phyloP scores from a whole-genome alignment of 2,329 filamentous ascomycete genomes.

The Septoria petroselini region DNA sequence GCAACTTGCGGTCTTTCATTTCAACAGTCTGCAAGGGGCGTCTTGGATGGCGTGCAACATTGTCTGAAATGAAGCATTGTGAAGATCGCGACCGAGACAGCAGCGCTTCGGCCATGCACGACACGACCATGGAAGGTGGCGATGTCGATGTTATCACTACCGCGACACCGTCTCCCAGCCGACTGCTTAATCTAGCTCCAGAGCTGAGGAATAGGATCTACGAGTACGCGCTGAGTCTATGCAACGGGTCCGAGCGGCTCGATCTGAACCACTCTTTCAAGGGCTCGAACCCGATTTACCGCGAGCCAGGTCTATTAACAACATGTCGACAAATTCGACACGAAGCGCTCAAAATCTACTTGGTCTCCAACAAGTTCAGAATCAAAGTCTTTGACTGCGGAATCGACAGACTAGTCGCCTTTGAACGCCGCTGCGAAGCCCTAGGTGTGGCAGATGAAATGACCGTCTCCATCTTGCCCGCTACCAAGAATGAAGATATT shows the following conservation, averaged over 20 bases:
- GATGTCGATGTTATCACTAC: neutral
- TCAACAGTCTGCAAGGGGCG: slow-evolving; percentile 7
- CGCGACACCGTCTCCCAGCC: neutral
- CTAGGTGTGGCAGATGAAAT: neutral
- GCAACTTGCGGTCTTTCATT: slow-evolving; percentile 8
- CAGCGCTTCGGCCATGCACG: neutral
- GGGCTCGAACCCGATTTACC: slow-evolving; percentile 5
- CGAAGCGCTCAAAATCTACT: slow-evolving; percentile 12
- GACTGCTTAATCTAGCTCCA: slow-evolving; percentile 11
- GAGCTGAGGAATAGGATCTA: slow-evolving; percentile 21
- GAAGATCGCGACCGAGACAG: too few relatives aligned
- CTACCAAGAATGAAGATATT: neutral
- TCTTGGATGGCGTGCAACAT: neutral
- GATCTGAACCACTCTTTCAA: slow-evolving; percentile 10
- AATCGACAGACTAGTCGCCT: neutral
- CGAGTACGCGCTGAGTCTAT: slow-evolving; percentile 15
- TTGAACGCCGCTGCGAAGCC: slow-evolving; percentile 1
- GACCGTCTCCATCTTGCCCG: slow-evolving; percentile 10
- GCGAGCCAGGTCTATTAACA: slow-evolving; percentile 10
- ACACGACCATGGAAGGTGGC: neutral
- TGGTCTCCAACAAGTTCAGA: slow-evolving; percentile 5
- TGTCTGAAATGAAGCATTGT: too few relatives aligned
- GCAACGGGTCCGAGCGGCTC: slow-evolving; percentile 3
- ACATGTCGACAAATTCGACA: slow-evolving; percentile 12
- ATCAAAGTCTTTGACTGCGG: slow-evolving; percentile 12